Evolutionary conservation across 768 basidiomycete genomes (phyloP), one percentile per base, ranked within the genome.

Genomic region (Termitomyces sp.): DNA sequence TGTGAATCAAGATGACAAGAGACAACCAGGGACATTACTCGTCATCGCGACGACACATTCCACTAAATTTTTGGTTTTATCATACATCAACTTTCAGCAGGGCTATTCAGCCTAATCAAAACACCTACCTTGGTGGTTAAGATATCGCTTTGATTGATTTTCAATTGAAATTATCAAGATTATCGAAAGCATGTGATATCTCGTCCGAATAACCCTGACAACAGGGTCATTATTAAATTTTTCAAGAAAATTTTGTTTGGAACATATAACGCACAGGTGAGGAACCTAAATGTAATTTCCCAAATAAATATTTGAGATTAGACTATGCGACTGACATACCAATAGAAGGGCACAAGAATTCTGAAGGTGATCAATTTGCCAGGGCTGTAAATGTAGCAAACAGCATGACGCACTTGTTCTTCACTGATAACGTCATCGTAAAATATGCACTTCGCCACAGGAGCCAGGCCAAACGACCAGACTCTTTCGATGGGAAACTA

Each of bases 381-480:
- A 43, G 14, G 8, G n/a, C n/a, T 2, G 30, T 9, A 6, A 8
- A 13, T 24, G 14, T 16, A 13, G 13, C 13, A n/a, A n/a, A 35
- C 16, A 48, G 42, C 48, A 47, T 22, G 8, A 77, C 79, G 64
- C 61, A 85, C 84, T 84, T 88, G 70, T 90, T 90, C 69, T 87
- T 76, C 61, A 80, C 58, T 65, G 86, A 89, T 54, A 92, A 69
- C 4, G 88, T 88, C 81, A 82, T 83, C 6, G 87, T 87, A 68
- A 90, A 88, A 71, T 92, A 92, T 2, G 90, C 88, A 18, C 85
- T 87, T 54, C 89, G 77, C 89, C 89, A 91, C 49, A 91, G 74
- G 33, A 91, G 74, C 88, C 88, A 91, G 12, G 89, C 89, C 40
- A 88, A 60, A 38, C 86, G 78, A 28, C 88, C 84, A 40, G 82